Conservation (phyloP, 805 yeast genomes). For the Candida ponderosae region DNA sequence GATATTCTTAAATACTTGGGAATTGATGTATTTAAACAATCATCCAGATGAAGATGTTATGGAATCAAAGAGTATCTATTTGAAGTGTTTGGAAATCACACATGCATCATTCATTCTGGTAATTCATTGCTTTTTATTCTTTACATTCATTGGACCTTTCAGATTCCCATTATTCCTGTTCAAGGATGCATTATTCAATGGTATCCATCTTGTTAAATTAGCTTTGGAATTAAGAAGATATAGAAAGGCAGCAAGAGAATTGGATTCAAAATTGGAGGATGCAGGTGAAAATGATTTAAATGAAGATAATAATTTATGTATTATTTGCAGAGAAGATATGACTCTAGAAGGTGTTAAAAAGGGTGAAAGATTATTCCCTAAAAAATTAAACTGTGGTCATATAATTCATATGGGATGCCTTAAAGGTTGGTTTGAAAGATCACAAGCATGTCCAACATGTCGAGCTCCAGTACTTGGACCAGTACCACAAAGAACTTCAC, state of each 20-base stretch:
- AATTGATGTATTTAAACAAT: slow-evolving; percentile 36
- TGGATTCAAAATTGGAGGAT: slow-evolving; percentile 54
- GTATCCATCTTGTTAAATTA: slow-evolving; percentile 24
- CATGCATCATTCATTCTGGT: slow-evolving; percentile 40
- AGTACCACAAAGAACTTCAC: not conserved
- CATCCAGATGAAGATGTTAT: slow-evolving; percentile 56
- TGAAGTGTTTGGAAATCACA: slow-evolving; percentile 47
- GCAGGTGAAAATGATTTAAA: slow-evolving; percentile 56
- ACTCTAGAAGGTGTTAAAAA: slow-evolving; percentile 26
- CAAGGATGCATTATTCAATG: slow-evolving; percentile 38
- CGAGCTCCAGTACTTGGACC: slow-evolving; percentile 54
- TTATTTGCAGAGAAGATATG: slow-evolving; percentile 92
- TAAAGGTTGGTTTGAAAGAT: slow-evolving; percentile 87
- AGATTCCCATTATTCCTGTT: slow-evolving; percentile 39
- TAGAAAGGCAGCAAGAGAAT: slow-evolving; percentile 41
- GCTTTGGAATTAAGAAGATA: slow-evolving; percentile 29
- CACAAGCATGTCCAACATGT: slow-evolving; percentile 92
- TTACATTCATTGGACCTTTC: slow-evolving; percentile 36
- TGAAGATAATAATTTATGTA: slow-evolving; percentile 61
- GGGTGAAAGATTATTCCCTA: slow-evolving; percentile 51
- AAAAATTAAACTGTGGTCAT: slow-evolving; percentile 77
- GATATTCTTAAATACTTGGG: slow-evolving; percentile 45
- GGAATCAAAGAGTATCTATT: slow-evolving; percentile 60
- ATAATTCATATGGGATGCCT: slow-evolving; percentile 85
- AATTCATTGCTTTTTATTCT: slow-evolving; percentile 38